Conservation (phyloP, 345 rosid species). For the Lepidium africanum region DNA sequence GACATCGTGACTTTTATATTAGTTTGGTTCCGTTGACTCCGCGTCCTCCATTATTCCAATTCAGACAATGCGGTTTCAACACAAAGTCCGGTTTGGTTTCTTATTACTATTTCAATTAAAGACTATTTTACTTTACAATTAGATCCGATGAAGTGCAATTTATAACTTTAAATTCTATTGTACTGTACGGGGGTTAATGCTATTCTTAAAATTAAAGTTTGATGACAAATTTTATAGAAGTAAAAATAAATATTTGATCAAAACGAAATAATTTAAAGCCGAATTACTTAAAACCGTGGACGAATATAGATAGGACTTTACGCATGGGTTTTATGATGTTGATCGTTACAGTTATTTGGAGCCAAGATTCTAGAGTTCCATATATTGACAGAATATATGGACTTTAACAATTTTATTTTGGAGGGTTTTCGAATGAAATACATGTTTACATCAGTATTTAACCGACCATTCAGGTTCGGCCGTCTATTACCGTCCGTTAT, state of each 20-base stretch:
- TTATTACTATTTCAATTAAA: neutral
- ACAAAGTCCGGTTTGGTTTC: slow-evolving; percentile 14
- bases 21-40: slow-evolving; percentile 8
- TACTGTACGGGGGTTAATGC: too few species aligned
- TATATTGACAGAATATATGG: neutral
- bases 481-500: neutral
- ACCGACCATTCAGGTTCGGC: neutral
- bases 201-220: too few species aligned
- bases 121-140: too few species aligned
- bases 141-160: too few species aligned
- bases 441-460: neutral
- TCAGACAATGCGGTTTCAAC: neutral
- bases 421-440: neutral
- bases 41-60: neutral
- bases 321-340: too few species aligned
- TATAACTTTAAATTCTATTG: too few species aligned
- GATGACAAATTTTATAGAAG: too few species aligned
- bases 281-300: too few species aligned
- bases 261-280: too few species aligned
- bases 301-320: too few species aligned
- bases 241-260: too few species aligned
- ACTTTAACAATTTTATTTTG: neutral
- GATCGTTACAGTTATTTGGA: too few species aligned
- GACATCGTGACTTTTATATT: neutral
- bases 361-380: neutral